Conservation (phyloP, 164 flowering plant species). For the Cinnamomum chago region DNA sequence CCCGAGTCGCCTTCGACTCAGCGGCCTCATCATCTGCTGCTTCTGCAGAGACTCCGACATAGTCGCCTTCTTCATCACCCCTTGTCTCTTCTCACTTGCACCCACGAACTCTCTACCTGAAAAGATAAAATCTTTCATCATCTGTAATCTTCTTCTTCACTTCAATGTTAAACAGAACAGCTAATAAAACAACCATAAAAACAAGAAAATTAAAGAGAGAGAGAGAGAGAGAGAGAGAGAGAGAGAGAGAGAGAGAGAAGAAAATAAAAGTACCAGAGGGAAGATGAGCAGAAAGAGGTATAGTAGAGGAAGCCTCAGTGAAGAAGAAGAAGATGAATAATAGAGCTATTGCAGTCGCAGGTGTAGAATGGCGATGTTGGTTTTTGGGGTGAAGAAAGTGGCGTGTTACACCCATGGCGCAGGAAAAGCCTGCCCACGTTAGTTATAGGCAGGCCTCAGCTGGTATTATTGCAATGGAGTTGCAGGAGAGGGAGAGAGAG, state of each 20-base stretch:
- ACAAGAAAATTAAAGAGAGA: background rate
- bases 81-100: background rate
- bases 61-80: background rate
- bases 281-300: background rate
- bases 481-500: background rate
- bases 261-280: background rate
- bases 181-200: too few relatives aligned
- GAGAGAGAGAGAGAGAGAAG: background rate
- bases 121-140: too few relatives aligned
- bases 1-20: conserved; percentile 31
- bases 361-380: background rate
- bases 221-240: background rate
- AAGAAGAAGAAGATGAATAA: background rate
- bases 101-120: background rate
- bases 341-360: background rate
- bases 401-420: background rate
- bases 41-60: background rate
- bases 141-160: too few relatives aligned
- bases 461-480: background rate
- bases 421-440: background rate
- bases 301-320: background rate
- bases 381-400: background rate
- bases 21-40: conserved; percentile 2
- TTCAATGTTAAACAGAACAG: background rate
- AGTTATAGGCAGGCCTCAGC: background rate